Percentiles rank a stretch among this genome's conserved stretches.
Conservation (phyloP, 768 basidiomycete species). For the Lactarius sp. region DNA sequence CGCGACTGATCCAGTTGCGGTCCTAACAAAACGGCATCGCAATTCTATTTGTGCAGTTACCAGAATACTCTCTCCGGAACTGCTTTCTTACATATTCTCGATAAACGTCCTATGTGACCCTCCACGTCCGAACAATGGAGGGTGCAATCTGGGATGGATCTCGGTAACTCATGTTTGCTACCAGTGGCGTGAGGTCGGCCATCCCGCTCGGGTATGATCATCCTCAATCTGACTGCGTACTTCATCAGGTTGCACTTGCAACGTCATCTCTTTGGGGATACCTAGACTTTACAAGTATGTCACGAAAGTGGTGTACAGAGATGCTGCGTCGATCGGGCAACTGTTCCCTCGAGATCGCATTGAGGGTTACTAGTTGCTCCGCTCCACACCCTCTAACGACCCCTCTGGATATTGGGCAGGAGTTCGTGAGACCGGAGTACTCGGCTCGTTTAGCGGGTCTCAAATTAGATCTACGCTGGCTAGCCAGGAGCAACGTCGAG, state of each 20-base stretch:
- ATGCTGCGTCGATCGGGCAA: constrained; percentile 9
- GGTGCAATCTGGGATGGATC: constrained; percentile 3
- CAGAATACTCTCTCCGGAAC: constrained; percentile 2
- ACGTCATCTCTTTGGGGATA: constrained; percentile 6
- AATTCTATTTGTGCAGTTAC: background rate
- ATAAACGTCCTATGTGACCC: background rate
- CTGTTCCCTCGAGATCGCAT: background rate
- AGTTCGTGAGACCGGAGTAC: background rate
- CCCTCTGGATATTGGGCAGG: background rate
- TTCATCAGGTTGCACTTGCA: constrained; percentile 1
- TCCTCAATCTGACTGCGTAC: background rate
- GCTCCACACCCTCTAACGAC: background rate
- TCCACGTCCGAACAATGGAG: background rate
- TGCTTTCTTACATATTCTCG: constrained; percentile 12
- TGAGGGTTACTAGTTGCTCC: background rate
- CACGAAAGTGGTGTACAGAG: constrained; percentile 7
- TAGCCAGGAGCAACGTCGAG: background rate
- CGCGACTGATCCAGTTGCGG: too few species aligned
- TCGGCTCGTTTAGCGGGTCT: constrained; percentile 1
- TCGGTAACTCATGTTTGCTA: constrained; percentile 7
- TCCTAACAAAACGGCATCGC: background rate
- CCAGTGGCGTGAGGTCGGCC: constrained; percentile 9
- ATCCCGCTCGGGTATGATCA: background rate
- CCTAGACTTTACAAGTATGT: constrained; percentile 1
- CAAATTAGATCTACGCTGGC: background rate